Evolutionary conservation across 1,284 basidiomycete genomes (phyloP).

Genomic region (Ustilago curta): DNA sequence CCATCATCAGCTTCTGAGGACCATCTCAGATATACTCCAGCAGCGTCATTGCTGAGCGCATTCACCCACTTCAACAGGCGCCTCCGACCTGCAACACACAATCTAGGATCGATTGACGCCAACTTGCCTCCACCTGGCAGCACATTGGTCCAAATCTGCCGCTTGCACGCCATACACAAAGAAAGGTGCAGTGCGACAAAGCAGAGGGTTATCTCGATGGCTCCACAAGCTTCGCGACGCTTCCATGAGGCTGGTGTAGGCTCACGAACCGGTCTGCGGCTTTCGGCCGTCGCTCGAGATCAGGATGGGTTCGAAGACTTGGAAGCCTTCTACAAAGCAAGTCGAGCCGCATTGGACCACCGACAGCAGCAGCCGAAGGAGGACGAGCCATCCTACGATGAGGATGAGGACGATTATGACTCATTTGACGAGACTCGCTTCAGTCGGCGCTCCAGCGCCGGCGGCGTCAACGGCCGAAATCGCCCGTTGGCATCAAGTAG

Average conservation of each 20-base stretch:
- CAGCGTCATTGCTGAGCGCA: conserved; percentile 1
- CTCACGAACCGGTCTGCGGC: conserved; percentile 65
- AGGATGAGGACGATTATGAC: conserved; percentile 72
- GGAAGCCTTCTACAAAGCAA: conserved; percentile 65
- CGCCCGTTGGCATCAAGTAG: conserved; percentile 32
- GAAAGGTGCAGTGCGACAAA: neutral
- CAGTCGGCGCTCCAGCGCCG: conserved; percentile 15
- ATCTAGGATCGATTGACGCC: neutral
- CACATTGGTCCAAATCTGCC: neutral
- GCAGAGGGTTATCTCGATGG: conserved; percentile 1
- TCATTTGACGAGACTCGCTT: conserved; percentile 40
- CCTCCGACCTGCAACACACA: neutral
- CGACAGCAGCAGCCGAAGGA: conserved; percentile 70
- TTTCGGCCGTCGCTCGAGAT: conserved; percentile 69
- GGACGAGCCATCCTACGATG: conserved; percentile 73
- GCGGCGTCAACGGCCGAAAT: conserved; percentile 7
- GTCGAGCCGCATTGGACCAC: conserved; percentile 64
- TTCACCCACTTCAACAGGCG: neutral
- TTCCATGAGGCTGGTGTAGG: conserved; percentile 66
- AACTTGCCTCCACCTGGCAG: neutral
- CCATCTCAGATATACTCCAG: neutral
- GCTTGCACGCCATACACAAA: neutral
- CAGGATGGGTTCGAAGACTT: conserved; percentile 75
- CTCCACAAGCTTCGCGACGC: conserved; percentile 49
- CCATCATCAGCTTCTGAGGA: conserved; percentile 1